phyloP scores from a whole-genome alignment of 495 filamentous ascomycete species.

The Penicillium coprophilum region DNA sequence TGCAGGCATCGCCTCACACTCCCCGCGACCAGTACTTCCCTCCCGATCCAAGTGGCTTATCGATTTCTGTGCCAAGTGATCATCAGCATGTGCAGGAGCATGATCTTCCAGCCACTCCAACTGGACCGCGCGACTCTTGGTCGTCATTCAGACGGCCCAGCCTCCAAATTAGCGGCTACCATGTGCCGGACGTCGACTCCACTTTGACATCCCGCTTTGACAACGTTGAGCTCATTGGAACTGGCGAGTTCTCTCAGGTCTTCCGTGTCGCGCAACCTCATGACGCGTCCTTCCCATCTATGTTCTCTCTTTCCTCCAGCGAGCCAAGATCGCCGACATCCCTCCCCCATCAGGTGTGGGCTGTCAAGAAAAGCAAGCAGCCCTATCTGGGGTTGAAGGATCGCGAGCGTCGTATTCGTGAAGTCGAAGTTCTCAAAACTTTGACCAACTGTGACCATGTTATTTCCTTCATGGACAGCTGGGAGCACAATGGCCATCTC shows the following conservation, averaged over 20 bases:
- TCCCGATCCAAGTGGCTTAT: slow-evolving; percentile 78
- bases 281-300: slow-evolving; percentile 39
- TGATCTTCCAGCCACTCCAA: slow-evolving; percentile 75
- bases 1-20: slow-evolving; percentile 69
- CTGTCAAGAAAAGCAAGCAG: slow-evolving; percentile 90
- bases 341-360: slow-evolving; percentile 64
- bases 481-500: slow-evolving; percentile 78
- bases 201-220: slow-evolving; percentile 69
- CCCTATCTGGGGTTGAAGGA: slow-evolving; percentile 71
- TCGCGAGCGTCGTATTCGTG: slow-evolving; percentile 72
- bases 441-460: slow-evolving; percentile 78
- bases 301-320: slow-evolving; percentile 44
- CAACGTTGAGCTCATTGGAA: slow-evolving; percentile 72
- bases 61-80: slow-evolving; percentile 63
- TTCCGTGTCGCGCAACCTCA: slow-evolving; percentile 68
- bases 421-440: slow-evolving; percentile 71
- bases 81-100: slow-evolving; percentile 44
- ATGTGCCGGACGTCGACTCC: slow-evolving; percentile 67
- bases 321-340: slow-evolving; percentile 42
- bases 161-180: slow-evolving; percentile 55
- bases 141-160: slow-evolving; percentile 50
- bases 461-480: slow-evolving; percentile 74
- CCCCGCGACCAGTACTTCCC: slow-evolving; percentile 72
- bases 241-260: slow-evolving; percentile 89
- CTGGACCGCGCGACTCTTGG: slow-evolving; percentile 62